Evolutionary conservation across 495 filamentous ascomycete species (phyloP), one percentile per base, ranked within the genome.

Genomic region (Lophiostoma macrostomum): DNA sequence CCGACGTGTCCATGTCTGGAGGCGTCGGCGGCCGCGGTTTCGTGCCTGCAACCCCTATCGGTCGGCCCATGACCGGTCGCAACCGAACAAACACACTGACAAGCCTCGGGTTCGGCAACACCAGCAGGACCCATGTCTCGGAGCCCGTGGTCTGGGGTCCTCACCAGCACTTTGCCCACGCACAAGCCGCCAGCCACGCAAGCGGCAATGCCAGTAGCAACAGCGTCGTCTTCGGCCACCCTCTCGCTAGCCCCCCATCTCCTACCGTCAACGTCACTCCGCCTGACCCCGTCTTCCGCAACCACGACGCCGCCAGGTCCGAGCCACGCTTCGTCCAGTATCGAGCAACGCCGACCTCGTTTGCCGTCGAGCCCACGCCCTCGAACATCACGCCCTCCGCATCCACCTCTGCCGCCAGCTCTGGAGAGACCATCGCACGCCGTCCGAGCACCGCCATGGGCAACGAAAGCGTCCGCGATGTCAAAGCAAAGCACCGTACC

Each of bases 111-210:
- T 10, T 30, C 3, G 27, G 30, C 48, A 58, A 58, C 20, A 48
- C 22, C 7, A 52, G 47, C 32, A 51, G 24, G 41, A 34, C 32
- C 11, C 11, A 25, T 16, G 22, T 56, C 22, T 28, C 49, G 30
- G 13, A 58, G 6, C 56, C 56, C 11, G 56, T 60, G 5, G 56
- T 45, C 1, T 60, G 56, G 56, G 56, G 56, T 22, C 56, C 56
- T 5, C 56, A 60, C 36, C 56, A 60, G 35, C 22, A 53, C 44
- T 36, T 37, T 10, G 40, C 42, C 14, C 41, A 39, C 18, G 32
- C 19, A 1, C 39, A 39, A 18, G 32, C 12, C 18, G 30, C 39
- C 37, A 14, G 27, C 44, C 16, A 20, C 28, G 34, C n/a, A n/a
- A n/a, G n/a, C n/a, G n/a, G n/a, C n/a, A n/a, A n/a, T n/a, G n/a